Evolutionary conservation across 768 basidiomycete species (phyloP).

Genomic region (Collybia sp.): DNA sequence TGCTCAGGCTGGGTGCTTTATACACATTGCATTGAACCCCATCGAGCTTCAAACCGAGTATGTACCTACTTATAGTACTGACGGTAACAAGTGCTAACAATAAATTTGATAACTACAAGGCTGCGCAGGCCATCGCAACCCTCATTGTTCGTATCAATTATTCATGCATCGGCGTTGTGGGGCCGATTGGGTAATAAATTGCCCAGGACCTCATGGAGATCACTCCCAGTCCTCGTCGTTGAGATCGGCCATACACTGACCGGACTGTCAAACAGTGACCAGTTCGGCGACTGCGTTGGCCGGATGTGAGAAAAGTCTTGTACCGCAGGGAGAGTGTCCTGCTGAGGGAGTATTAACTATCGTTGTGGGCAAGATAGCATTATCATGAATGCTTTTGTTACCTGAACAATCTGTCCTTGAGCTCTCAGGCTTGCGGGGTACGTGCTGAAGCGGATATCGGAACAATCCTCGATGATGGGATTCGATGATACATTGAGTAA

Average conservation of each 20-base stretch:
- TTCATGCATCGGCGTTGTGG: too few relatives aligned
- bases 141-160: too few relatives aligned
- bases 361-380: neutral
- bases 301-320: conserved; percentile 88
- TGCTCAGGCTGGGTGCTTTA: too few relatives aligned
- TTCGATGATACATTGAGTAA: conserved; percentile 65
- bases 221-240: conserved; percentile 2
- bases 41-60: too few relatives aligned
- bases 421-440: conserved; percentile 44
- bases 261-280: conserved; percentile 35
- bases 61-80: too few relatives aligned
- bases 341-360: conserved; percentile 10
- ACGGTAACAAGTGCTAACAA: too few relatives aligned
- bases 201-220: conserved; percentile 1
- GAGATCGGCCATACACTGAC: conserved; percentile 4
- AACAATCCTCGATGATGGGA: conserved; percentile 79
- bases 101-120: too few relatives aligned
- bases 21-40: too few relatives aligned
- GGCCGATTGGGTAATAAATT: too few relatives aligned
- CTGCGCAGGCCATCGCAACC: too few relatives aligned
- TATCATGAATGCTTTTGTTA: conserved; percentile 1
- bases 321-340: conserved; percentile 41
- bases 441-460: conserved; percentile 51
- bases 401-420: conserved; percentile 11
- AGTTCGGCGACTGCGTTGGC: conserved; percentile 74